phyloP scores from a whole-genome alignment of 1,139 yeast genomes.

The Casaregolazyma lundiana region DNA sequence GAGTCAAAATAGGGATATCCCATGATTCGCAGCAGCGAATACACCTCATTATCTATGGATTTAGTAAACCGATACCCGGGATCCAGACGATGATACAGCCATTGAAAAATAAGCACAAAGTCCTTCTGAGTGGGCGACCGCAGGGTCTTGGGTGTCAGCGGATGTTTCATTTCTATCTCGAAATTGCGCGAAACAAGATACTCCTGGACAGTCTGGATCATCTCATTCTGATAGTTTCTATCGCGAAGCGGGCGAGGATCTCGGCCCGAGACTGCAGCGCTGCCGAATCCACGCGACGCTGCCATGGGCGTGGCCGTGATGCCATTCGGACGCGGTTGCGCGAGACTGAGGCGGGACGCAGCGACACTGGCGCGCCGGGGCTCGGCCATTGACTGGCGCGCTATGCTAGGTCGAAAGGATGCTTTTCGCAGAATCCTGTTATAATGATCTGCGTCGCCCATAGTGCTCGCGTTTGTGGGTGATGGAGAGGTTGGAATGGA shows the following conservation, averaged over 20 bases:
- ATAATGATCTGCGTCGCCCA: background rate
- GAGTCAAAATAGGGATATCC: conserved; percentile 79
- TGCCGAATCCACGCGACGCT: background rate
- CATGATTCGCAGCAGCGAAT: conserved; percentile 56
- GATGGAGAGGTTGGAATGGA: too few species aligned
- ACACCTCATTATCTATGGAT: conserved; percentile 73
- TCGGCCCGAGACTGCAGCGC: conserved; percentile 12
- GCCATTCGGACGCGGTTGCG: background rate
- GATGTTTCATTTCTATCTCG: conserved; percentile 69
- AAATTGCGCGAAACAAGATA: conserved; percentile 60
- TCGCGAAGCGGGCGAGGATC: conserved; percentile 83
- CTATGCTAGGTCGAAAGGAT: conserved; percentile 6
- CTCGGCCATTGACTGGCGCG: background rate
- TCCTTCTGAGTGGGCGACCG: conserved; percentile 85
- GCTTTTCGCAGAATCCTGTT: background rate
- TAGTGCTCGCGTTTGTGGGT: too few species aligned
- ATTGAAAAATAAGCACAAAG: conserved; percentile 72
- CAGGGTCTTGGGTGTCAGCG: conserved; percentile 60
- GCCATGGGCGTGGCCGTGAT: background rate
- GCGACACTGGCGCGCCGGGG: background rate
- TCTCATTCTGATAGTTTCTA: conserved; percentile 63
- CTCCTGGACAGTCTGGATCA: conserved; percentile 43
- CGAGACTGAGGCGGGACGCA: background rate
- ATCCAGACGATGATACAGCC: conserved; percentile 70
- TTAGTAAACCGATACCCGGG: conserved; percentile 70